These are phyloP conservation scores for Tuber aestivum DNA, from an alignment of 495 filamentous ascomycete species.

Conservation along the genomic window DNA sequence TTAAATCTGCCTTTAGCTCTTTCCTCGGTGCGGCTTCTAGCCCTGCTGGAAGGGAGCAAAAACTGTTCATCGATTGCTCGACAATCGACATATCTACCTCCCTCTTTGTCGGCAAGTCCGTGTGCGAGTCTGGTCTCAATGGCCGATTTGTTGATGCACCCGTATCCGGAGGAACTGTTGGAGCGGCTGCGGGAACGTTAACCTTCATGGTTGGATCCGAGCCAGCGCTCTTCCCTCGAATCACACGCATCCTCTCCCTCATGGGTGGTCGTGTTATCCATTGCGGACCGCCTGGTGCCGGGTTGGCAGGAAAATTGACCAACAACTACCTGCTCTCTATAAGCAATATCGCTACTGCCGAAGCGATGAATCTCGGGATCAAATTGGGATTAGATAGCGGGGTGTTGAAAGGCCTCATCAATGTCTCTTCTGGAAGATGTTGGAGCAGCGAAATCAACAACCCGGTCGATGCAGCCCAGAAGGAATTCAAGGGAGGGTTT, in stretches of 20 bases:
- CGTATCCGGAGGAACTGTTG: conserved; percentile 82
- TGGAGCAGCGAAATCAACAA: conserved; percentile 94
- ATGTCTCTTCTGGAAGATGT: conserved; percentile 76
- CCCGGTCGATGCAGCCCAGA: conserved; percentile 73
- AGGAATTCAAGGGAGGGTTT: conserved; percentile 76
- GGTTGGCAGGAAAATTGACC: conserved; percentile 77
- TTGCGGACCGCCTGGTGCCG: conserved; percentile 71
- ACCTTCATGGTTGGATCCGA: conserved; percentile 83
- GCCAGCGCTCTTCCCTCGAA: conserved; percentile 52
- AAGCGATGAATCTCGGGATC: conserved; percentile 88
- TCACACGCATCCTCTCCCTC: conserved; percentile 58
- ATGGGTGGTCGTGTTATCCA: conserved; percentile 83
- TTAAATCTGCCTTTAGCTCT: conserved; percentile 62
- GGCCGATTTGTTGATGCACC: conserved; percentile 71
- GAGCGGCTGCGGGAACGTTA: conserved; percentile 65
- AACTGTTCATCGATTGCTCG: conserved; percentile 74
- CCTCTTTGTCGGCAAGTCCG: conserved; percentile 57
- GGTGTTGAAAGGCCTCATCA: conserved; percentile 71
- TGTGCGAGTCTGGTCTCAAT: conserved; percentile 52
- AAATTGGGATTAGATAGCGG: conserved; percentile 77
- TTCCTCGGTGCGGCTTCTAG: conserved; percentile 52
- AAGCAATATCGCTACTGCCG: conserved; percentile 85
- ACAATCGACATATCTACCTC: conserved; percentile 81
- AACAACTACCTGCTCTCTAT: conserved; percentile 92
- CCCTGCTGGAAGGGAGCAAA: conserved; percentile 48